Percentiles rank a stretch among this genome's conserved stretches.
Conservation (phyloP, 2,329 filamentous ascomycete species). For the Ophiobolus disseminans region DNA sequence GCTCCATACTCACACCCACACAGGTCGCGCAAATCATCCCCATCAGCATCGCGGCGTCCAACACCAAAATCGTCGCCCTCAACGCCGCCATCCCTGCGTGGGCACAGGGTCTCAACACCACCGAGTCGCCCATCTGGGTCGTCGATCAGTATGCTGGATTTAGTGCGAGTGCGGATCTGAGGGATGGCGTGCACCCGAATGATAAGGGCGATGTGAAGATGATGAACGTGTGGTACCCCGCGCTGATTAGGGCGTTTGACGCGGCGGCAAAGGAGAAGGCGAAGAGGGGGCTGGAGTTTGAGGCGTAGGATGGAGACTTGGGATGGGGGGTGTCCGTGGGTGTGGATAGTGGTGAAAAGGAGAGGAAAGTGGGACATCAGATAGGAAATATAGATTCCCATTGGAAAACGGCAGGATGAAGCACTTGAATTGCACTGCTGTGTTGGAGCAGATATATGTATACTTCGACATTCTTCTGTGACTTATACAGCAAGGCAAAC, state of each 20-base stretch:
- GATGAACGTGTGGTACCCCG: conserved; percentile 43
- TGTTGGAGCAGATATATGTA: too few relatives aligned
- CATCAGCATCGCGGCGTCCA: conserved; percentile 39
- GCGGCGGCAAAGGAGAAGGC: conserved; percentile 26
- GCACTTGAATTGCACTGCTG: too few relatives aligned
- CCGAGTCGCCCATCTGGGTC: conserved; percentile 52
- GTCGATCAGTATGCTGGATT: conserved; percentile 54
- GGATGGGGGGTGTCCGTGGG: not conserved
- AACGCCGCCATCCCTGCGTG: conserved; percentile 51
- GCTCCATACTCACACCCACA: not conserved
- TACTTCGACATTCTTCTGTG: too few relatives aligned
- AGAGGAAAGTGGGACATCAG: too few relatives aligned
- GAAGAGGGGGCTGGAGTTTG: conserved; percentile 2
- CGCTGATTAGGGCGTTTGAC: conserved; percentile 32
- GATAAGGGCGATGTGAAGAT: conserved; percentile 53
- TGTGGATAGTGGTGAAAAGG: too few relatives aligned
- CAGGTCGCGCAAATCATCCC: conserved; percentile 55
- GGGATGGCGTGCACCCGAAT: conserved; percentile 53
- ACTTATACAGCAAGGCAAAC: too few relatives aligned
- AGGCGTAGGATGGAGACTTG: not conserved
- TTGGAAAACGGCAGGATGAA: too few relatives aligned
- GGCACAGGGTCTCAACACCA: conserved; percentile 49
- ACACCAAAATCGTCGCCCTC: conserved; percentile 48
- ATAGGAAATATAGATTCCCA: too few relatives aligned
- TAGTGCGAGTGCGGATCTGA: conserved; percentile 38